Conservation (phyloP, 2,329 filamentous ascomycete genomes). For the Aureobasidium sp. region DNA sequence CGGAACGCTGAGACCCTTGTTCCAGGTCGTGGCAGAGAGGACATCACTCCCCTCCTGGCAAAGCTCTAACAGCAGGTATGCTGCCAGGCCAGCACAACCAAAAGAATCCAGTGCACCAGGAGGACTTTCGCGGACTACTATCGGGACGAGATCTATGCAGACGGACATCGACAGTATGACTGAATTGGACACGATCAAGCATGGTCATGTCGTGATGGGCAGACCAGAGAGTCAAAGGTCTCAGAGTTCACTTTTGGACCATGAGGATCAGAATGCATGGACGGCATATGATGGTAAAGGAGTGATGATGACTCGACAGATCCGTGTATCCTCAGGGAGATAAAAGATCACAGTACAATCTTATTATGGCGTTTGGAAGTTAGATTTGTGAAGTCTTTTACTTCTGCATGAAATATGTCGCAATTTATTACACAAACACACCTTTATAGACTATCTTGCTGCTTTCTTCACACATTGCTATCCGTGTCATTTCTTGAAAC, state of each 20-base stretch:
- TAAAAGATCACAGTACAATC: background rate
- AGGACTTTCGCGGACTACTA: background rate
- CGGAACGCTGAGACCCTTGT: conserved; percentile 21
- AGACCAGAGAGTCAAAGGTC: background rate
- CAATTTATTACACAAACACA: background rate
- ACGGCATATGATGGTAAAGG: background rate
- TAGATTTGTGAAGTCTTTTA: background rate
- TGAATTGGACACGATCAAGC: background rate
- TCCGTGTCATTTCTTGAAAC: background rate
- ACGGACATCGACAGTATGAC: background rate
- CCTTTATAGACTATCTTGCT: background rate
- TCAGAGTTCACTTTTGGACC: background rate
- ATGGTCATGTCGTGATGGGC: background rate
- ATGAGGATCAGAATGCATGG: background rate
- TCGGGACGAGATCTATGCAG: background rate
- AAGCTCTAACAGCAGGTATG: background rate
- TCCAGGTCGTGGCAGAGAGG: conserved; percentile 10
- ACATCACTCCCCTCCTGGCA: background rate
- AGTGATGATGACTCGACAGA: background rate
- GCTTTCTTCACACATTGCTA: background rate
- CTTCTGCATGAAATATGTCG: background rate
- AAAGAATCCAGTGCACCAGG: conserved; percentile 10
- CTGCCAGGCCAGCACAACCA: conserved; percentile 8
- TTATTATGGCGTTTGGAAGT: background rate
- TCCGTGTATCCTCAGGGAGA: background rate